Base-by-base conservation (phyloP, 225 moss, liverwort and hornwort genomes). In the Thuidium tamariscinum region DNA sequence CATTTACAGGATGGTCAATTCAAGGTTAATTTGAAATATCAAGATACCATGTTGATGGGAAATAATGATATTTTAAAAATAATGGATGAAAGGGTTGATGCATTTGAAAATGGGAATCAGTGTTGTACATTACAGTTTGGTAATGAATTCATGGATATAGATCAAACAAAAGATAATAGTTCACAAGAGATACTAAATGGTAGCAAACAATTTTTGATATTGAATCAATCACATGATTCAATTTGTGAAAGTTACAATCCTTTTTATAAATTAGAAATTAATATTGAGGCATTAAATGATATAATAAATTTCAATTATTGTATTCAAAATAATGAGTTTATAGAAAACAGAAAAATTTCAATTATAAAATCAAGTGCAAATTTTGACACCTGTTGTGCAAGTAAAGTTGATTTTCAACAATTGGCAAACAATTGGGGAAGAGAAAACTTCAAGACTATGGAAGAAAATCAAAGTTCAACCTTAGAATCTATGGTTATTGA, bases 221-320 rank as follows among this genome's bases (percentile, higher is more conserved):
- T 84, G 21, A 87, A 68, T 51, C 85, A 91, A 80, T 86, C 86
- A 75, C 85, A 87, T 63, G 76, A 66, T 80, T 79, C 88, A 64
- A 87, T 87, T 61, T 91, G 89, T 71, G 88, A 92, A 87, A 90
- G 27, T 17, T 27, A 79, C 41, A 85, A 90, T 60, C 61, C 66
- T 41, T 88, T 83, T 56, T 10, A 74, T 46, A 73, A 55, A 5
- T 81, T 88, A 73, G 72, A 20, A 69, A 17, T 66, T 21, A 77
- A 87, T 25, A 18, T 72, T 42, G 42, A 71, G 21, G 6, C 60
- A 51, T 74, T 81, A 12, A 88, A 83, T 11, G 63, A 80, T 27
- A 5, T 16, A 56, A 27, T 18, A 26, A 27, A 55, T 55, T 10
- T 20, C 2, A 44, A 46, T 59, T 30, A 39, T 21, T 73, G 3